Conservation (phyloP, 164 flowering plant species). For the Berberis vulgaris region DNA sequence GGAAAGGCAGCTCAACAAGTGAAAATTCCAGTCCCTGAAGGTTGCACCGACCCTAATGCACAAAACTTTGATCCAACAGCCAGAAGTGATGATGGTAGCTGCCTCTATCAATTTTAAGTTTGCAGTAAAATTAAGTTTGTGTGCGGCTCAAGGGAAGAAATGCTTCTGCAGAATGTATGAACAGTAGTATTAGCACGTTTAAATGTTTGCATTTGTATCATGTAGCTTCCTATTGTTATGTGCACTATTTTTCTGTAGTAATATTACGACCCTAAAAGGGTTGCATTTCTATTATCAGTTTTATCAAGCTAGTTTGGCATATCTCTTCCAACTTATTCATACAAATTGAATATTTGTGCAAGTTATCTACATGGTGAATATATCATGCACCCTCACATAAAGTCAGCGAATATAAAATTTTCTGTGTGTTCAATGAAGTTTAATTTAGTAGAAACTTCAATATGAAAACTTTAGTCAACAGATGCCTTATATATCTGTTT, state of each 20-base stretch:
- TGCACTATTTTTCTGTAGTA: not conserved
- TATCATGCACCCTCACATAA: no score
- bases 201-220: not conserved
- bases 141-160: not conserved
- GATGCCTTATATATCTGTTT: no score
- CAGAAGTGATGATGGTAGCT: constrained; percentile 45
- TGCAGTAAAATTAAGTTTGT: not conserved
- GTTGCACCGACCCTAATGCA: constrained; percentile 38
- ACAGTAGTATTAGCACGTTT: not conserved
- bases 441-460: no score
- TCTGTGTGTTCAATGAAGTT: no score
- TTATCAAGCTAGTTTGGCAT: no score
- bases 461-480: no score
- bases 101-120: constrained; percentile 17
- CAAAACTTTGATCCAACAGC: constrained; percentile 46
- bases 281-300: no score
- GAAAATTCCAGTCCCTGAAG: constrained; percentile 40
- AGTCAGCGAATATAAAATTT: no score
- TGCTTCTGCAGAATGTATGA: not conserved
- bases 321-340: no score
- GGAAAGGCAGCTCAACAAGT: constrained; percentile 59
- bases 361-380: no score
- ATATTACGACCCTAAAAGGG: no score
- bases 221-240: not conserved
- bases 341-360: no score